Evolutionary conservation across 2,329 filamentous ascomycete species (phyloP), one percentile per base, ranked within the genome.

Genomic region (Diplocarpon rosae): DNA sequence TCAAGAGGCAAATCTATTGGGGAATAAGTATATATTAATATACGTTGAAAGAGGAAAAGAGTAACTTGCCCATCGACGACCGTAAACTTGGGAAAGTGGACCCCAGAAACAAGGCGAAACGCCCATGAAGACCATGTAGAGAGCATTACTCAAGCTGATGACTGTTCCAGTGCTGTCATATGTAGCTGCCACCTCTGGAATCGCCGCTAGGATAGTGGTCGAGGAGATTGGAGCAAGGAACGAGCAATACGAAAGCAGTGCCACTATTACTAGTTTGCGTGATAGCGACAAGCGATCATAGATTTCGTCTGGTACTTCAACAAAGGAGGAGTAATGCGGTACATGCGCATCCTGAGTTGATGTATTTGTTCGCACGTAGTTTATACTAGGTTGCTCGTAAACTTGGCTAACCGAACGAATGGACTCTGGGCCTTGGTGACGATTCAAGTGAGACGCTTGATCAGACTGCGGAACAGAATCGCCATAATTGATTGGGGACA

Each of bases 111-210:
- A 72, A 1, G 83, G 78, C 12, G 72, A 75, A 4, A 85, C 45
- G 0, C 80, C 83, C 83, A 88, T 89, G 54, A 81, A 78, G 4
- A 80, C 62, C 67, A 86, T 72, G 54, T 85, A 86, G n/a, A 82
- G 63, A 0, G 84, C 83, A 63, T 89, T 90, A 57, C 75, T 80
- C 36, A 83, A 63, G 58, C 85, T 85, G 59, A 89, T 78, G 45
- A 87, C 72, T 9, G 73, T 74, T 5, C 79, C 80, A 0, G 75
- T 82, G 0, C 80, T 85, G 32, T 67, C 52, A 59, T 75, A 86
- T 7, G 75, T 78, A 3, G 59, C 61, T 1, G 83, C 82, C 5
- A 90, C 78, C 61, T 90, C 84, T 1, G 84, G 83, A 1, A 83
- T 76, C 2, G 83, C 85, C 1, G 83, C 73, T 11, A 90, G 64